Conservation (phyloP, 1,284 basidiomycete species). For the Trametes sp. region DNA sequence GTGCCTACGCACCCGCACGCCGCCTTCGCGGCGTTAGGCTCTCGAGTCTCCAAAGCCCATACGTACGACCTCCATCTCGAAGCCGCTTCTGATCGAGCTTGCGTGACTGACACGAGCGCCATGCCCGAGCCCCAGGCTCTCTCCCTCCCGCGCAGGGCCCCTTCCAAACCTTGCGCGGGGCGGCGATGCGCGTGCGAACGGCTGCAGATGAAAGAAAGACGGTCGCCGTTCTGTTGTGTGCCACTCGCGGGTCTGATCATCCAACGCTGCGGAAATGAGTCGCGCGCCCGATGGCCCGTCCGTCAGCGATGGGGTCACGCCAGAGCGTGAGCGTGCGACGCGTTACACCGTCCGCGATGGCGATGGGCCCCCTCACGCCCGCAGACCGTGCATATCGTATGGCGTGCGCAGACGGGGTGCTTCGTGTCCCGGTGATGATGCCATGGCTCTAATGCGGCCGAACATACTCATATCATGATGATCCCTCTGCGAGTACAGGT, state of each 20-base stretch:
- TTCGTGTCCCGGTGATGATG: conserved; percentile 9
- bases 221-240: conserved; percentile 31
- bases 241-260: conserved; percentile 18
- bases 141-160: not conserved
- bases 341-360: conserved; percentile 8
- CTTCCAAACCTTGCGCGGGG: not conserved
- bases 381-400: not conserved
- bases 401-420: conserved; percentile 4
- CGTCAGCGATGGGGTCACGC: not conserved
- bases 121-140: not conserved
- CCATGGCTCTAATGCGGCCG: conserved; percentile 19
- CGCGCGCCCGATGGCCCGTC: conserved; percentile 5
- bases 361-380: not conserved
- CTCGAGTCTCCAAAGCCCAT: no score
- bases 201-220: conserved; percentile 28
- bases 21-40: conserved; percentile 8
- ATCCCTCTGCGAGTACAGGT: conserved; percentile 15
- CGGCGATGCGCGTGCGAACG: conserved; percentile 33
- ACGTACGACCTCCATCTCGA: conserved; percentile 8
- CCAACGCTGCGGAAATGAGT: conserved; percentile 14
- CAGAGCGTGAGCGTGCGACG: not conserved
- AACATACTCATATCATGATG: conserved; percentile 32
- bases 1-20: not conserved
- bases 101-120: conserved; percentile 15
- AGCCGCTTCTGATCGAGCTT: conserved; percentile 21